Conservation (phyloP, 495 filamentous ascomycete genomes). For the Venustampulla echinocandica region DNA sequence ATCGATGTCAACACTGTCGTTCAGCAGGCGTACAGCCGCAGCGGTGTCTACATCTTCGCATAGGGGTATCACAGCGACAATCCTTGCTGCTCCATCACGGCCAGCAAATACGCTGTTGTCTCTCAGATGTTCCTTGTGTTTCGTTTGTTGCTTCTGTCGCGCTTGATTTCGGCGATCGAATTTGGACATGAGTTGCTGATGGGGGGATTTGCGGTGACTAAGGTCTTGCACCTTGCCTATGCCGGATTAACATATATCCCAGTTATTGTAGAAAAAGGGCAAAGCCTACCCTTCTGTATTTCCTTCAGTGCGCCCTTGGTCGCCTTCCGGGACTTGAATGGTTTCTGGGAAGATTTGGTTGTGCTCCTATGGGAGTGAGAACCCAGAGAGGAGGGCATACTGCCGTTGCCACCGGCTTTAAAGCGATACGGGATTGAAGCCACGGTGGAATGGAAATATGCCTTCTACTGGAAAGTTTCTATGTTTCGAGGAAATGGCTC, state of each 20-base stretch:
- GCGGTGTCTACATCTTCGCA: slow-evolving; percentile 59
- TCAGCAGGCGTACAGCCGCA: slow-evolving; percentile 59
- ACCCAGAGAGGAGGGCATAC: slow-evolving; percentile 47
- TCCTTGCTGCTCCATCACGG: slow-evolving; percentile 74
- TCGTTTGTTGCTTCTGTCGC: slow-evolving; percentile 71
- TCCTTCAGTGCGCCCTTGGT: slow-evolving; percentile 82
- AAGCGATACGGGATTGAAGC: slow-evolving; percentile 74
- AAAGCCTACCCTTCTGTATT: slow-evolving; percentile 64
- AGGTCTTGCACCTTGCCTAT: slow-evolving; percentile 54
- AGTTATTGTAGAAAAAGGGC: no score
- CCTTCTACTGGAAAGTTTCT: neutral
- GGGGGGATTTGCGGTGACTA: slow-evolving; percentile 71
- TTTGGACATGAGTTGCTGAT: slow-evolving; percentile 96
- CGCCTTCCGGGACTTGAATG: slow-evolving; percentile 83
- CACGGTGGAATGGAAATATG: slow-evolving; percentile 8
- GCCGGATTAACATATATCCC: neutral
- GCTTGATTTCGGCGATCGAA: slow-evolving; percentile 88
- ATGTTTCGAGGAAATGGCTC: neutral
- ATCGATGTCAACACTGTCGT: slow-evolving; percentile 68
- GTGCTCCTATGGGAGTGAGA: slow-evolving; percentile 85
- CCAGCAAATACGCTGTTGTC: slow-evolving; percentile 74
- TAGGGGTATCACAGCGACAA: slow-evolving; percentile 86
- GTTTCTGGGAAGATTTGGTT: slow-evolving; percentile 75
- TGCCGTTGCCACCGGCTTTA: slow-evolving; percentile 67
- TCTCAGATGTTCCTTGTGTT: slow-evolving; percentile 69